A percentile compares a stretch with the other conserved stretches of the same genome.
phyloP scores from a whole-genome alignment of 2,329 filamentous ascomycete genomes.

The Fusarium anguioides region DNA sequence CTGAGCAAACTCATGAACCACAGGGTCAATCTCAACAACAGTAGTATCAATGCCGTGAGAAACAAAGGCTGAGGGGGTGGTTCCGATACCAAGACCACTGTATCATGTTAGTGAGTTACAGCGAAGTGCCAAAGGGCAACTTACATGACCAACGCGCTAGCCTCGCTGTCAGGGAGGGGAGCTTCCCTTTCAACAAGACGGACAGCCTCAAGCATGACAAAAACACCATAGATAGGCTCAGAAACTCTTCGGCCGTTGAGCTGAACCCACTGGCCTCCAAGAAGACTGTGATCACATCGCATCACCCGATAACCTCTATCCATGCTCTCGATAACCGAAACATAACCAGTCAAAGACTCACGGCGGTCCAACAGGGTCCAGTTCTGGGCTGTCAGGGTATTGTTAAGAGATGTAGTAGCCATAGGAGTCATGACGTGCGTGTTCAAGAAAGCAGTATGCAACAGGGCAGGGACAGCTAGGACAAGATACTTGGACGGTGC shows the following conservation, averaged over 20 bases:
- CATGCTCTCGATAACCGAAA: slow-evolving; percentile 86
- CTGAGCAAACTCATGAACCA: slow-evolving; percentile 83
- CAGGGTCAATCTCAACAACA: slow-evolving; percentile 92
- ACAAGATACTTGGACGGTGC: slow-evolving; percentile 76
- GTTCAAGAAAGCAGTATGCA: slow-evolving; percentile 79
- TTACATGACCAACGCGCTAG: slow-evolving; percentile 87
- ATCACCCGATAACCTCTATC: slow-evolving; percentile 80
- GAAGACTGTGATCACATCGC: slow-evolving; percentile 92
- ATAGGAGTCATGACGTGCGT: slow-evolving; percentile 74
- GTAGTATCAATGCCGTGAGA: slow-evolving; percentile 91
- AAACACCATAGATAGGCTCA: slow-evolving; percentile 96
- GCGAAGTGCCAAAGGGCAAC: slow-evolving; percentile 45
- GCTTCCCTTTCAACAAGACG: slow-evolving; percentile 75
- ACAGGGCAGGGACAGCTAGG: slow-evolving; percentile 75
- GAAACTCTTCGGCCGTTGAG: slow-evolving; percentile 66
- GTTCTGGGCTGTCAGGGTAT: slow-evolving; percentile 70
- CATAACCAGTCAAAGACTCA: slow-evolving; percentile 90
- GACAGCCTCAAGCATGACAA: slow-evolving; percentile 93
- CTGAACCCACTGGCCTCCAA: slow-evolving; percentile 89
- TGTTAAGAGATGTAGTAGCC: slow-evolving; percentile 72
- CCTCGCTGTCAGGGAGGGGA: slow-evolving; percentile 68
- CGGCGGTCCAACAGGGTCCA: slow-evolving; percentile 83
- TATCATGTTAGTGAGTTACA: slow-evolving; percentile 10
- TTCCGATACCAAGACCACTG: slow-evolving; percentile 91
- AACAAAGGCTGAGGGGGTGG: slow-evolving; percentile 86